A percentile compares a stretch with the other conserved stretches of the same genome.
Evolutionary conservation across 176 grass and related monocot genomes (phyloP).

Genomic region (Carex myosuroides): DNA sequence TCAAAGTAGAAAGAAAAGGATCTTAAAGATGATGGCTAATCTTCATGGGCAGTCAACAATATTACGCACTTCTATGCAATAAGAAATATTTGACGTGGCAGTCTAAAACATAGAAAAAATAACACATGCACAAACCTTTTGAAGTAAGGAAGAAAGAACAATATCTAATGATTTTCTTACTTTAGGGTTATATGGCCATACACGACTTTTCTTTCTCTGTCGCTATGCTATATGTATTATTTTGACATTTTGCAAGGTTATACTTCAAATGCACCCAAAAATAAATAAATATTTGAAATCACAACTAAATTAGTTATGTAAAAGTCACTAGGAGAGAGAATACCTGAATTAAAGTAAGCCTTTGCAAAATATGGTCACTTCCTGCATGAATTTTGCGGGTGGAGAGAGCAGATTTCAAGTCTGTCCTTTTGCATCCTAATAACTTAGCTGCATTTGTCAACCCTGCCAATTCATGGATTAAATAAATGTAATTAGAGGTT

Average conservation of each 20-base stretch:
- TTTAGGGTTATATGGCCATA: background rate
- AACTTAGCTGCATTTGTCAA: slow-evolving; percentile 67
- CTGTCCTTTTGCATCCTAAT: slow-evolving; percentile 52
- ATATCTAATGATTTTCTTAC: background rate
- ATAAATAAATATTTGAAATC: background rate
- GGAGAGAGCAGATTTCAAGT: slow-evolving; percentile 63
- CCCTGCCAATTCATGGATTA: slow-evolving; percentile 37
- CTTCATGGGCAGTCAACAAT: background rate
- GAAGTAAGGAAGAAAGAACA: background rate
- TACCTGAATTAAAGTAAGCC: slow-evolving; percentile 80
- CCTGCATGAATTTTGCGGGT: slow-evolving; percentile 85
- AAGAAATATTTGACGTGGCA: background rate
- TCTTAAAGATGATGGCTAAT: slow-evolving; percentile 15
- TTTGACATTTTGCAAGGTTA: background rate
- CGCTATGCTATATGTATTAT: background rate
- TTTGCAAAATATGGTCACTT: slow-evolving; percentile 84
- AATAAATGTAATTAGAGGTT: background rate
- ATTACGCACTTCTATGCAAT: background rate
- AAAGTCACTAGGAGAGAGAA: background rate
- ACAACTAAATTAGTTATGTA: background rate
- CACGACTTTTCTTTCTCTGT: background rate
- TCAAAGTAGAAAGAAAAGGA: slow-evolving; percentile 16
- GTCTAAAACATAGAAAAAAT: background rate
- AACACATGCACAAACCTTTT: background rate
- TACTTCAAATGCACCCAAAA: background rate